Conservation (phyloP, 1,284 basidiomycete species). For the Phlebopus sp. region DNA sequence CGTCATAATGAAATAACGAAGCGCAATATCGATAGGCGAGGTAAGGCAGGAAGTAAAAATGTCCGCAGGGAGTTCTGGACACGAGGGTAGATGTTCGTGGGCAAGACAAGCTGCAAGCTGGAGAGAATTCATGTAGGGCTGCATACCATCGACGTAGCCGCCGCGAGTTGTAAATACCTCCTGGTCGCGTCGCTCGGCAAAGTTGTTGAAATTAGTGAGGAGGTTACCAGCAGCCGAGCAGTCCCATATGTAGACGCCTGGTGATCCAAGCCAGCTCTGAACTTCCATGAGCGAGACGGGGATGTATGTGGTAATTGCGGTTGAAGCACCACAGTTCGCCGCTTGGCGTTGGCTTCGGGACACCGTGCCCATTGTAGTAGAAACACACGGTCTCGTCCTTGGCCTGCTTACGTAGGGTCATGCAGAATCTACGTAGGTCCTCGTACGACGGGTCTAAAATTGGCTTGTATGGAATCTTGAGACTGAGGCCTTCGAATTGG, state of each 20-base stretch:
- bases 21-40: slow-evolving; percentile 95
- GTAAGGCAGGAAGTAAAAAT: slow-evolving; percentile 98
- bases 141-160: slow-evolving; percentile 58
- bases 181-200: slow-evolving; percentile 83
- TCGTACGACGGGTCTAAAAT: slow-evolving; percentile 95
- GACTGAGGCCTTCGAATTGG: slow-evolving; percentile 94
- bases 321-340: slow-evolving; percentile 99
- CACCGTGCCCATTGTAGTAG: slow-evolving; percentile 98
- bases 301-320: slow-evolving; percentile 96
- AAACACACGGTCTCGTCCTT: slow-evolving; percentile 95
- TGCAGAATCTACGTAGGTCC: slow-evolving; percentile 89
- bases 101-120: slow-evolving; percentile 95
- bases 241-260: slow-evolving; percentile 98
- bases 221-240: slow-evolving; percentile 96
- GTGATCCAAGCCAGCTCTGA: slow-evolving; percentile 89
- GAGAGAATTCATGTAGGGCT: slow-evolving; percentile 85
- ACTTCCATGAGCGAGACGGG: slow-evolving; percentile 93
- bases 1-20: slow-evolving; percentile 92
- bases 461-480: slow-evolving; percentile 87
- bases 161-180: slow-evolving; percentile 65
- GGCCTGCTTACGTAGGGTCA: slow-evolving; percentile 81
- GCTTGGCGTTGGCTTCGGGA: slow-evolving; percentile 94
- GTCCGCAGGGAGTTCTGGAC: slow-evolving; percentile 95
- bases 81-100: slow-evolving; percentile 90
- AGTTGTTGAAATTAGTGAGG: slow-evolving; percentile 86